Percentiles rank a stretch among this genome's conserved stretches.
These are phyloP conservation scores for Schoenoplectus triqueter DNA, from an alignment of 202 grass and related monocot species.

Conservation along the genomic window DNA sequence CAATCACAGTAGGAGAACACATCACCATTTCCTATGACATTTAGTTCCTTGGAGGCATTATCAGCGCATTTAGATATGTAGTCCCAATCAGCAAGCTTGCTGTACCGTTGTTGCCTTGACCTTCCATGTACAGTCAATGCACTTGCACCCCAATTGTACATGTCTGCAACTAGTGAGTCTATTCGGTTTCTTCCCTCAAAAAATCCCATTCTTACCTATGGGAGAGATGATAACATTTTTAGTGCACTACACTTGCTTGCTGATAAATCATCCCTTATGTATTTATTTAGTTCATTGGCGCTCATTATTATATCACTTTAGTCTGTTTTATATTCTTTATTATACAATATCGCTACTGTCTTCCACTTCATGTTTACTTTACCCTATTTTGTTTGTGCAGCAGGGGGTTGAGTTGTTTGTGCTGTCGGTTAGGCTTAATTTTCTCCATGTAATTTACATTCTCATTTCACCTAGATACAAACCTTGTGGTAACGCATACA, in stretches of 20 bases:
- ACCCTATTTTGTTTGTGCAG: too few species aligned
- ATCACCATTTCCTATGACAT: conserved; percentile 94
- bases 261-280: not conserved
- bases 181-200: conserved; percentile 92
- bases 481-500: conserved; percentile 4
- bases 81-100: conserved; percentile 93
- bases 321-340: conserved; percentile 12
- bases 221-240: conserved; percentile 30
- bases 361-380: not conserved
- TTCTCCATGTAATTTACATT: conserved; percentile 16
- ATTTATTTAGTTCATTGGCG: not conserved
- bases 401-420: not conserved
- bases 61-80: conserved; percentile 84
- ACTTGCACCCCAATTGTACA: conserved; percentile 72
- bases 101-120: conserved; percentile 93
- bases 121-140: conserved; percentile 91
- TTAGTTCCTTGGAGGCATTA: conserved; percentile 70
- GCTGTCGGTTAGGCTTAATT: not conserved
- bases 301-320: conserved; percentile 13
- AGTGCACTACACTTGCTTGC: not conserved
- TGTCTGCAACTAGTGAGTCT: conserved; percentile 86
- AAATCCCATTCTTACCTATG: conserved; percentile 88
- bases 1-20: conserved; percentile 88
- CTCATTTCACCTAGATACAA: not conserved
- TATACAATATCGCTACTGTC: not conserved